These are phyloP conservation scores for Cytospora paraplurivora DNA, from an alignment of 2,329 filamentous ascomycete genomes.

Conservation along the genomic window DNA sequence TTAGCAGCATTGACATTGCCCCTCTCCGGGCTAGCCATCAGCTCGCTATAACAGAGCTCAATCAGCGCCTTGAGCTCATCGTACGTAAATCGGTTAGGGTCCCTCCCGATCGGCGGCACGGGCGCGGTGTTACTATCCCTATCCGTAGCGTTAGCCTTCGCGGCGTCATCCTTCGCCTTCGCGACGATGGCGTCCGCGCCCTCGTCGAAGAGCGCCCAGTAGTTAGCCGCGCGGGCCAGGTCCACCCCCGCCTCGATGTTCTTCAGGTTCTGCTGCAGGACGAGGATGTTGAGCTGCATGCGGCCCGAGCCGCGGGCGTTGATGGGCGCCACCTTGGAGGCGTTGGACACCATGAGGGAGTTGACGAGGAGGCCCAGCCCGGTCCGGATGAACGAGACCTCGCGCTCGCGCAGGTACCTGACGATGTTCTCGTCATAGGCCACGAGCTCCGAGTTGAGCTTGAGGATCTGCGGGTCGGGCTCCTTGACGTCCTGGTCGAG, in stretches of 20 bases:
- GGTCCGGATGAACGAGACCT: slow-evolving; percentile 73
- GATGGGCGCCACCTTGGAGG: slow-evolving; percentile 74
- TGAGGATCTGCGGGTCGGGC: slow-evolving; percentile 78
- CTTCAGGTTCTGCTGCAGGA: slow-evolving; percentile 95
- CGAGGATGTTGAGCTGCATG: slow-evolving; percentile 91
- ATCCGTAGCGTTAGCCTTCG: slow-evolving; percentile 37
- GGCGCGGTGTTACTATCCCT: slow-evolving; percentile 35
- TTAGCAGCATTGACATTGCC: slow-evolving; percentile 68
- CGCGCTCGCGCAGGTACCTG: slow-evolving; percentile 69
- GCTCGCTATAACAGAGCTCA: slow-evolving; percentile 70
- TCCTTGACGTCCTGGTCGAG: slow-evolving; percentile 74
- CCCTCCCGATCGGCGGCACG: slow-evolving; percentile 31
- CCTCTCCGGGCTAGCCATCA: slow-evolving; percentile 65
- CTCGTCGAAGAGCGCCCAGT: slow-evolving; percentile 68
- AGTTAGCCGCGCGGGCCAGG: slow-evolving; percentile 64
- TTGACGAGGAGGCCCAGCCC: slow-evolving; percentile 81
- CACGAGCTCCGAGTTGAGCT: slow-evolving; percentile 82
- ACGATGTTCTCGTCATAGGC: slow-evolving; percentile 82
- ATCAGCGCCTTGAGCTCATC: slow-evolving; percentile 68
- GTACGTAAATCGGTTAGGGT: slow-evolving; percentile 57
- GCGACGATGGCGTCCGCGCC: slow-evolving; percentile 67
- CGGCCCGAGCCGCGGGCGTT: slow-evolving; percentile 81
- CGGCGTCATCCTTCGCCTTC: slow-evolving; percentile 56
- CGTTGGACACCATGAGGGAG: slow-evolving; percentile 72
- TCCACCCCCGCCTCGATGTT: slow-evolving; percentile 77